A percentile compares a stretch with the other conserved stretches of the same genome.
phyloP scores from a whole-genome alignment of 805 yeast genomes.

The Sugiyamaella boreocaroliniensis region DNA sequence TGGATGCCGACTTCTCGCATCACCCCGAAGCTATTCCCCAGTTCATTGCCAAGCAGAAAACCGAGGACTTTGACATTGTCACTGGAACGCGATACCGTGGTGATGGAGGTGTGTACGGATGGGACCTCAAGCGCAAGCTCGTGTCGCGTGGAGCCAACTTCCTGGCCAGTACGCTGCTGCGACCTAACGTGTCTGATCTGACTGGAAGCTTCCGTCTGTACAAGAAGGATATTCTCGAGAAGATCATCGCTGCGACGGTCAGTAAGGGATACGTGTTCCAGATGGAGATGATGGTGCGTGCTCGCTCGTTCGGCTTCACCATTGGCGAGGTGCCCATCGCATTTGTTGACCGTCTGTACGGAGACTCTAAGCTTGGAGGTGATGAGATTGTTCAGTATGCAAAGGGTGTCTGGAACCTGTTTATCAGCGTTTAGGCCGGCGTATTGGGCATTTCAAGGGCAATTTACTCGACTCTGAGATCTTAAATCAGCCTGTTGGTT shows the following conservation, averaged over 20 bases:
- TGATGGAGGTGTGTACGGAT: constrained; percentile 75
- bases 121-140: constrained; percentile 75
- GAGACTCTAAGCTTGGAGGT: constrained; percentile 73
- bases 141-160: constrained; percentile 77
- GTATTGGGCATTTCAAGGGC: not conserved
- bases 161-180: constrained; percentile 60
- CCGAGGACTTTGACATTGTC: constrained; percentile 35
- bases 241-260: constrained; percentile 58
- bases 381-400: constrained; percentile 73
- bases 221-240: constrained; percentile 60
- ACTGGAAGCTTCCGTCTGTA: constrained; percentile 74
- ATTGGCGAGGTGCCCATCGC: constrained; percentile 76
- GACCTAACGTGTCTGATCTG: constrained; percentile 67
- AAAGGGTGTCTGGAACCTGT: constrained; percentile 69
- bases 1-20: constrained; percentile 82
- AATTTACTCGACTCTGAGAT: not conserved
- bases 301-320: constrained; percentile 62
- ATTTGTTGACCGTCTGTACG: constrained; percentile 72
- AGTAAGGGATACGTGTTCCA: constrained; percentile 80
- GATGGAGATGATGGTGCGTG: constrained; percentile 85
- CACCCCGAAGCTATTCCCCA: constrained; percentile 75
- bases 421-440: constrained; percentile 45
- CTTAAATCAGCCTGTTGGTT: not conserved
- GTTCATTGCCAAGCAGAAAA: constrained; percentile 56
- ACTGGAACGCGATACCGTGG: constrained; percentile 68